A percentile compares a stretch with the other conserved stretches of the same genome.
Evolutionary conservation across 225 moss, liverwort and hornwort species (phyloP).

Genomic region (Pseudisothecium myosuroides): DNA sequence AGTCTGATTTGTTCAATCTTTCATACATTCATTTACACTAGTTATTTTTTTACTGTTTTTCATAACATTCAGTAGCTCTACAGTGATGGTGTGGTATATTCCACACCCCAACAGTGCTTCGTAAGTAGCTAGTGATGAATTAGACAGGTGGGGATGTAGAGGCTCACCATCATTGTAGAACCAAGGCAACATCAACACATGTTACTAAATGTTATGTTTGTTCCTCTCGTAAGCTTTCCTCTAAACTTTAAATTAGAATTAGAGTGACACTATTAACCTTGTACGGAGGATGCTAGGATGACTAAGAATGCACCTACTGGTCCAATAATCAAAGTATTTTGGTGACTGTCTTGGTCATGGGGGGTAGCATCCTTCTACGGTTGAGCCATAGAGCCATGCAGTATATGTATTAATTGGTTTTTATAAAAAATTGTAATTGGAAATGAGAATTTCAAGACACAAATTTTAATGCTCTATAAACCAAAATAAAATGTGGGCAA

Average conservation of each 20-base stretch:
- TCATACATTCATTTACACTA: neutral
- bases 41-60: neutral
- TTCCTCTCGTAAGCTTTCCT: neutral
- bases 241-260: neutral
- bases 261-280: neutral
- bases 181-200: too few species aligned
- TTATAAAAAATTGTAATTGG: neutral
- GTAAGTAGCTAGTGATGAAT: too few species aligned
- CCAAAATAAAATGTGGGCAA: neutral
- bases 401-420: neutral
- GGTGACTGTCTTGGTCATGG: neutral
- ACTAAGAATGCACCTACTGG: neutral
- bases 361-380: fast-evolving
- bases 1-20: neutral
- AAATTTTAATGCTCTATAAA: neutral
- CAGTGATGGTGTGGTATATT: too few species aligned
- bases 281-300: neutral
- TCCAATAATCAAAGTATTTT: neutral
- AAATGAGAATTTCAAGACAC: neutral
- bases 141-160: too few species aligned
- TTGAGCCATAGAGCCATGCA: neutral
- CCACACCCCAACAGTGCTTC: too few species aligned
- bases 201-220: too few species aligned
- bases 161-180: too few species aligned
- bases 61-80: too few species aligned